Percentiles rank a stretch among this genome's conserved stretches.
Evolutionary conservation across 2,329 filamentous ascomycete genomes (phyloP).

Genomic region (Colletotrichum paranaense): DNA sequence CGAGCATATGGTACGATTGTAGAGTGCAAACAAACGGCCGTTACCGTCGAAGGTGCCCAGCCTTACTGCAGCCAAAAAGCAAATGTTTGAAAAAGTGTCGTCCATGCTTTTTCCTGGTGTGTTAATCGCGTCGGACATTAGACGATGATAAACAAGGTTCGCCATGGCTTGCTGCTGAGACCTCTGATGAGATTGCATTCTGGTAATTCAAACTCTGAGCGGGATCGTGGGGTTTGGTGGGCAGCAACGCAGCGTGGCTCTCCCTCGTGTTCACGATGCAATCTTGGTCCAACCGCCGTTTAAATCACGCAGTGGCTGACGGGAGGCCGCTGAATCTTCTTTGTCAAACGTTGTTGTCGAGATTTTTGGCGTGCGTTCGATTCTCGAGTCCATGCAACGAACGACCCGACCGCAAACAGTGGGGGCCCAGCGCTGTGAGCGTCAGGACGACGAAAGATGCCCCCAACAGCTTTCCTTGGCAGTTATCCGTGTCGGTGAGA

Average conservation of each 20-base stretch:
- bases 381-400: slow-evolving; percentile 23
- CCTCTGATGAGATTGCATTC: slow-evolving; percentile 3
- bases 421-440: not conserved
- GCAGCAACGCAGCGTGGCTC: not conserved
- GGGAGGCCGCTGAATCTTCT: not conserved
- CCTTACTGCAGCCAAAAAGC: not conserved
- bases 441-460: slow-evolving; percentile 9
- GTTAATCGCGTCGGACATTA: slow-evolving; percentile 2
- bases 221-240: not conserved
- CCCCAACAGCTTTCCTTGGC: not conserved
- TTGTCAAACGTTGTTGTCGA: not conserved
- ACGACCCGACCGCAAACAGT: slow-evolving; percentile 18
- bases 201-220: not conserved
- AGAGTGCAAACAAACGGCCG: not conserved
- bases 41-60: not conserved
- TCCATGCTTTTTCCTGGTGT: not conserved
- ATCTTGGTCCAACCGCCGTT: not conserved
- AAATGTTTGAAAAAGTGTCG: not conserved
- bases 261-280: slow-evolving; percentile 9
- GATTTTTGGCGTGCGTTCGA: not conserved
- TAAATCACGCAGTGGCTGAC: not conserved
- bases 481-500: not conserved
- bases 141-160: slow-evolving; percentile 7
- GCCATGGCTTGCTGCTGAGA: slow-evolving; percentile 7
- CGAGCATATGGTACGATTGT: not conserved